phyloP scores from a whole-genome alignment of 2,329 filamentous ascomycete species.

The Cercospora nicotianae region DNA sequence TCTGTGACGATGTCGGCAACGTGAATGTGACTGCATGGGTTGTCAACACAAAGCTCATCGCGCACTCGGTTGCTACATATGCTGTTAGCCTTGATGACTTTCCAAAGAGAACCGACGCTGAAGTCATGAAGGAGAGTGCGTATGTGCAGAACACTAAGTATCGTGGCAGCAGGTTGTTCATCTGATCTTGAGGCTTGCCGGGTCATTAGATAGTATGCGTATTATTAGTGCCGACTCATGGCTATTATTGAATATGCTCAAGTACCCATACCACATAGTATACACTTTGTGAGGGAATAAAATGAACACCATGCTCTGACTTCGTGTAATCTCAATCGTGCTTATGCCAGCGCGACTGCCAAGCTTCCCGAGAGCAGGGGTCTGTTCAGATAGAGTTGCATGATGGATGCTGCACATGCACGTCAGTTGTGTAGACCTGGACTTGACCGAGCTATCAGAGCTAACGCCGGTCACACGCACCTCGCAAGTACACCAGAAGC shows the following conservation, averaged over 20 bases:
- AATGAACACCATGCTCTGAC: background rate
- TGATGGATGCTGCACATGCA: constrained; percentile 8
- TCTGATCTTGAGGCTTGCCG: constrained; percentile 8
- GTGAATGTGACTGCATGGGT: constrained; percentile 58
- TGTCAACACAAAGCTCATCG: constrained; percentile 60
- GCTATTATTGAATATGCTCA: background rate
- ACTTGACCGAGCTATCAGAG: background rate
- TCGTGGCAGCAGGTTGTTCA: constrained; percentile 26
- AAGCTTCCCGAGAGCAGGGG: background rate
- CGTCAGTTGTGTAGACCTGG: background rate
- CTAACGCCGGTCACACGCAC: constrained; percentile 4
- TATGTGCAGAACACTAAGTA: constrained; percentile 26
- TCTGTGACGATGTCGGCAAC: constrained; percentile 42
- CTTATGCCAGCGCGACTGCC: background rate
- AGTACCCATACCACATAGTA: background rate
- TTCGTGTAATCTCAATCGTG: background rate
- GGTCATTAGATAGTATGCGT: background rate
- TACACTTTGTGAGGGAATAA: background rate
- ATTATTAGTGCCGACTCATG: background rate
- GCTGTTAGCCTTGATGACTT: constrained; percentile 66
- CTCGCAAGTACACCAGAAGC: background rate
- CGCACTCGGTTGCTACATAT: constrained; percentile 71
- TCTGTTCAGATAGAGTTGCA: constrained; percentile 1
- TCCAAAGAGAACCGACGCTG: constrained; percentile 27
- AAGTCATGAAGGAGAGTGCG: constrained; percentile 5